Percentiles rank a stretch among this genome's conserved stretches.
Evolutionary conservation across 495 filamentous ascomycete species (phyloP).

Genomic region (Trichoderma virens): DNA sequence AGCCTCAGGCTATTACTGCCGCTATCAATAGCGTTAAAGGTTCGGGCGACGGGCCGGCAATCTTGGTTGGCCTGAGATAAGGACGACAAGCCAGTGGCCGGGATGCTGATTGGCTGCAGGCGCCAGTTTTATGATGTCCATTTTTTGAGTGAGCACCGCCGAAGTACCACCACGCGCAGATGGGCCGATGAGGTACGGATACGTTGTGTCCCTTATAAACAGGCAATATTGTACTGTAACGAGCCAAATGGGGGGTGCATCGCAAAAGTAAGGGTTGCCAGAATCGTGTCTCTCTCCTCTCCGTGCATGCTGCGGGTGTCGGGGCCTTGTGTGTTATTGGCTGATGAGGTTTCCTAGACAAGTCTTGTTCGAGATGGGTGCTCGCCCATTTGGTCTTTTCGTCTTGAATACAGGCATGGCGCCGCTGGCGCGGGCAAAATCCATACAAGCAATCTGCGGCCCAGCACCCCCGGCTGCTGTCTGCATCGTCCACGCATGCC

Average conservation of each 20-base stretch:
- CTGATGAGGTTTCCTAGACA: not conserved
- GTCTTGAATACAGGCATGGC: not conserved
- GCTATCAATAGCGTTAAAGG: conserved; percentile 7
- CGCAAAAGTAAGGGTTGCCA: not conserved
- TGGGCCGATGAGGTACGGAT: not conserved
- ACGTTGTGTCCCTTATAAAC: too few relatives aligned
- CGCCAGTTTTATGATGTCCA: conserved; percentile 32
- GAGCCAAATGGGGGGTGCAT: not conserved
- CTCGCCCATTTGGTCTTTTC: not conserved
- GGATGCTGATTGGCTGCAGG: conserved; percentile 28
- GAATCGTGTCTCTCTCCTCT: not conserved
- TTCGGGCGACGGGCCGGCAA: conserved; percentile 11
- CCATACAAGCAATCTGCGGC: not conserved
- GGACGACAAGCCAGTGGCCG: conserved; percentile 6
- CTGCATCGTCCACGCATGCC: conserved; percentile 1
- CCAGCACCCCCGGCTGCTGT: not conserved
- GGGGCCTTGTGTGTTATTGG: not conserved
- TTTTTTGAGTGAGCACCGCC: conserved; percentile 27
- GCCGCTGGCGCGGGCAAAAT: conserved; percentile 4
- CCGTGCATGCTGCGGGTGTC: not conserved
- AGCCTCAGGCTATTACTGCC: conserved; percentile 2
- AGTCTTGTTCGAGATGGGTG: not conserved
- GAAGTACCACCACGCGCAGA: not conserved
- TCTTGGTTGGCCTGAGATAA: conserved; percentile 28
- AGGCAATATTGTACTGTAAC: not conserved